A percentile compares a stretch with the other conserved stretches of the same genome.
phyloP scores from a whole-genome alignment of 257 asterid genomes.

The Nicotiana benthamiana region DNA sequence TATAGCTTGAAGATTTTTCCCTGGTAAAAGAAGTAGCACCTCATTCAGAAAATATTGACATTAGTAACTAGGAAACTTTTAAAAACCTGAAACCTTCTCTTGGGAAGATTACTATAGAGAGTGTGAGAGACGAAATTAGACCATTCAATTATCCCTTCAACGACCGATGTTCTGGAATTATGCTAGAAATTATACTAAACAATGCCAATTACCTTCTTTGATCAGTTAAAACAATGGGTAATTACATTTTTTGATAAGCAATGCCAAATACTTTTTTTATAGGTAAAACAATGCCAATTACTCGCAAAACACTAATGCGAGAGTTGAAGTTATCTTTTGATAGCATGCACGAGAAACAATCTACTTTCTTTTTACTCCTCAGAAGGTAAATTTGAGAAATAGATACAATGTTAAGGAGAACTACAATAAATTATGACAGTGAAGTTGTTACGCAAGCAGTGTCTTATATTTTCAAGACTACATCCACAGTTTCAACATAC shows the following conservation, averaged over 20 bases:
- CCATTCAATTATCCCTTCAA: not conserved
- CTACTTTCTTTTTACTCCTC: not conserved
- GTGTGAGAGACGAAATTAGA: not conserved
- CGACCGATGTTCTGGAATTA: not conserved
- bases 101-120: not conserved
- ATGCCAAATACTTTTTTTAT: not conserved
- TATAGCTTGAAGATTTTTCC: not conserved
- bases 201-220: not conserved
- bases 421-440: not conserved
- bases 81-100: not conserved
- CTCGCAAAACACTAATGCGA: not conserved
- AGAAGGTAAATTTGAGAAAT: not conserved
- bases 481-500: constrained; percentile 16
- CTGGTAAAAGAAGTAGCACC: not conserved
- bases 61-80: not conserved
- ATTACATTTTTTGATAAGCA: not conserved
- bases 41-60: not conserved
- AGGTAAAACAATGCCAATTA: not conserved
- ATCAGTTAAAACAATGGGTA: not conserved
- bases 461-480: not conserved
- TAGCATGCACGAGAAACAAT: not conserved
- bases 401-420: not conserved
- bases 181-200: not conserved
- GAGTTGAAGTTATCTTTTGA: not conserved
- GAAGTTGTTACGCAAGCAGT: not conserved